Conservation (phyloP, 208 protist genomes). For the Balamuthia mandrillaris region DNA sequence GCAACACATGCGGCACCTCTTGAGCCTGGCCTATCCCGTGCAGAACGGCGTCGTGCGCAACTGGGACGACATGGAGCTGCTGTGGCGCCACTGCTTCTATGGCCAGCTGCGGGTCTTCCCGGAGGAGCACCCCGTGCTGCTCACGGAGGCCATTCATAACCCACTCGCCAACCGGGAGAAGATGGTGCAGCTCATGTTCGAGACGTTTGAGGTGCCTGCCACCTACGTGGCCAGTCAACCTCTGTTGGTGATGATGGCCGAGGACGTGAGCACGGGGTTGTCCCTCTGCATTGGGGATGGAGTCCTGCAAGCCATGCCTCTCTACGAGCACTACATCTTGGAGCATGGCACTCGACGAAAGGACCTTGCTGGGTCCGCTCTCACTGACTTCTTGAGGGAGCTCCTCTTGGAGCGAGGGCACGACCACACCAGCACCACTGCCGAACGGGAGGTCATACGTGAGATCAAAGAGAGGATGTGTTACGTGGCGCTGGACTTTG, state of each 20-base stretch:
- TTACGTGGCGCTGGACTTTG: conserved; percentile 82
- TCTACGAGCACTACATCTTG: conserved; percentile 62
- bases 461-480: conserved; percentile 79
- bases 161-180: conserved; percentile 78
- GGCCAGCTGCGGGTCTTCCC: conserved; percentile 56
- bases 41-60: conserved; percentile 62
- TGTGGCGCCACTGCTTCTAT: conserved; percentile 64
- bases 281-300: not conserved
- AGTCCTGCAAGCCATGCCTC: not conserved
- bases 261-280: not conserved
- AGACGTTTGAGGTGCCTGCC: conserved; percentile 74
- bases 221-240: conserved; percentile 85
- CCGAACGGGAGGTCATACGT: conserved; percentile 94
- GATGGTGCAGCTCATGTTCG: conserved; percentile 77
- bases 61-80: conserved; percentile 71
- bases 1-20: conserved; percentile 66
- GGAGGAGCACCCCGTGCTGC: conserved; percentile 83
- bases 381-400: conserved; percentile 90
- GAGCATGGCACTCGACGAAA: conserved; percentile 82
- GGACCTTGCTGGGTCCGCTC: conserved; percentile 75
- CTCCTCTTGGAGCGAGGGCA: conserved; percentile 87
- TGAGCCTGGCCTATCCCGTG: conserved; percentile 55
- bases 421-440: conserved; percentile 91
- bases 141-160: conserved; percentile 81
- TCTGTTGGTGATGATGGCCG: conserved; percentile 69